Percentiles rank a stretch among this genome's conserved stretches.
phyloP scores from a whole-genome alignment of 805 yeast species.

The Kuraishia capsulata region DNA sequence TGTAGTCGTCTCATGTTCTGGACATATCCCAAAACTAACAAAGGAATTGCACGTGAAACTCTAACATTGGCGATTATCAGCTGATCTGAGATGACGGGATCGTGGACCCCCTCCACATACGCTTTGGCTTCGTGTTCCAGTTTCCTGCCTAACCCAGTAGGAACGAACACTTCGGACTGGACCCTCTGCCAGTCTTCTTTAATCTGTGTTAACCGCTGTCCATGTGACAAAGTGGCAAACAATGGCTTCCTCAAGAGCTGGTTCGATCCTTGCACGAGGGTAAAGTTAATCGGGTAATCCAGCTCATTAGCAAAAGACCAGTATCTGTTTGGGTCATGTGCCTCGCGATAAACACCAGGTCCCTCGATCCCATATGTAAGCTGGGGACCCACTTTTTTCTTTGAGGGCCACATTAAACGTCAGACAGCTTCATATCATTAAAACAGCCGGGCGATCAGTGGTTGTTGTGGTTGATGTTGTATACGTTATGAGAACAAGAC shows the following conservation, averaged over 20 bases:
- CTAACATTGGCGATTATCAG: neutral
- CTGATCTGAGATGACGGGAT: neutral
- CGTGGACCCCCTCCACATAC: neutral
- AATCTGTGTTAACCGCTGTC: too few species aligned
- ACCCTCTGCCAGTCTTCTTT: too few species aligned
- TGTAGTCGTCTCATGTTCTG: neutral
- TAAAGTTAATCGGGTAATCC: constrained; percentile 11
- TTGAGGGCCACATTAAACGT: constrained; percentile 28
- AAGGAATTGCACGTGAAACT: neutral
- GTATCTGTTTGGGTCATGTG: constrained; percentile 7
- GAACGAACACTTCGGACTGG: neutral
- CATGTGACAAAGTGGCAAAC: neutral
- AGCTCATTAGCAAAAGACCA: constrained; percentile 18
- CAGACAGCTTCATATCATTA: too few species aligned
- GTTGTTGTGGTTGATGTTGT: too few species aligned
- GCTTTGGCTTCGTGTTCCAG: neutral
- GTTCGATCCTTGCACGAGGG: neutral
- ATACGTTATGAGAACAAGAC: too few species aligned
- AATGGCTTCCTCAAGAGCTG: neutral
- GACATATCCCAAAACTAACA: neutral
- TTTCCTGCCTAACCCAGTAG: neutral
- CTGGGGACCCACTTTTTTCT: constrained; percentile 25
- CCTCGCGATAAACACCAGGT: constrained; percentile 12
- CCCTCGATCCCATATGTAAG: constrained; percentile 37
- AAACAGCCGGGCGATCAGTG: too few species aligned